Conservation (phyloP, 257 asterid genomes). For the Lantana camara region DNA sequence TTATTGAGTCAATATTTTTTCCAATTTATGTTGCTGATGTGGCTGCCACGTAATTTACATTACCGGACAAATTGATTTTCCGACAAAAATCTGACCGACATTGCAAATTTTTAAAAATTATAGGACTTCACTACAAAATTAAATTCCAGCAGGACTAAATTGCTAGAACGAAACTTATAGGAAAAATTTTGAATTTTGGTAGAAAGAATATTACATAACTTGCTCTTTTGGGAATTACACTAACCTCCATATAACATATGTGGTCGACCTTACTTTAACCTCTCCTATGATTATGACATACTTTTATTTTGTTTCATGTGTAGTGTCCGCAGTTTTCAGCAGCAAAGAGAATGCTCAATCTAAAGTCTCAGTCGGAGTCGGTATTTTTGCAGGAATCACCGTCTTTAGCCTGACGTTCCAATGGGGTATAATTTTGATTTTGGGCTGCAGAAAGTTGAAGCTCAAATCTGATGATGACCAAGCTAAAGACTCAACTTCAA, state of each 20-base stretch:
- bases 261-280: not conserved
- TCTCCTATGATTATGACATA: not conserved
- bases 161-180: too few species aligned
- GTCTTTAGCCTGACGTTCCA: constrained; percentile 51
- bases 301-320: not conserved
- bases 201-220: not conserved
- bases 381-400: constrained; percentile 49
- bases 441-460: constrained; percentile 35
- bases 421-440: constrained; percentile 51
- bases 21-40: too few species aligned
- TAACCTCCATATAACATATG: too few species aligned
- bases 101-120: too few species aligned
- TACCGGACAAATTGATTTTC: too few species aligned
- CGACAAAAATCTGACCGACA: too few species aligned
- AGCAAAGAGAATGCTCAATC: constrained; percentile 44
- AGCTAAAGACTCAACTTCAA: constrained; percentile 1
- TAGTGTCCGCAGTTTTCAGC: constrained; percentile 48
- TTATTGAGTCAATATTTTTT: too few species aligned
- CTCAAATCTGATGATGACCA: constrained; percentile 17
- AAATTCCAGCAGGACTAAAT: too few species aligned
- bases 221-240: too few species aligned
- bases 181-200: too few species aligned
- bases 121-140: too few species aligned
- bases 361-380: constrained; percentile 48
- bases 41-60: too few species aligned